Conservation (phyloP, 2,329 filamentous ascomycete species). For the Fusarium tanahbumbuense region DNA sequence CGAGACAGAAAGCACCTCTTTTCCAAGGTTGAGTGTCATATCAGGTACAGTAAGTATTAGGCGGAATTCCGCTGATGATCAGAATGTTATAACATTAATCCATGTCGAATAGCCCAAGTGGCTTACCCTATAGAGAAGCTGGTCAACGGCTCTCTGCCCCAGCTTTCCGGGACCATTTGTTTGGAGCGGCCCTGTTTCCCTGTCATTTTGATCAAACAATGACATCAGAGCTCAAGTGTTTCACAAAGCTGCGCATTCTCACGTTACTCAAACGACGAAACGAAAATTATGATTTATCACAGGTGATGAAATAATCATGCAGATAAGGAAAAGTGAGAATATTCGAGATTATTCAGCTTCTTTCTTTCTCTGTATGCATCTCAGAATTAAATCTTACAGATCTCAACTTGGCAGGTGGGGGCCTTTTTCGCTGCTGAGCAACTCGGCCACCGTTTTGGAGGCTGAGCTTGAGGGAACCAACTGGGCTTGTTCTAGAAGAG, state of each 20-base stretch:
- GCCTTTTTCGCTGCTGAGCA: conserved; percentile 17
- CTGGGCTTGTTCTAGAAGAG: conserved; percentile 17
- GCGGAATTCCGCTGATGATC: not conserved
- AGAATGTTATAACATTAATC: not conserved
- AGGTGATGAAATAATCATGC: not conserved
- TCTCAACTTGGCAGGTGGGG: conserved; percentile 12
- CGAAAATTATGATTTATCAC: conserved; percentile 7
- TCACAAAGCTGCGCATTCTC: conserved; percentile 6
- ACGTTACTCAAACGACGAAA: not conserved
- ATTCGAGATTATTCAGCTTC: conserved; percentile 27
- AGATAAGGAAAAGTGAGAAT: conserved; percentile 1
- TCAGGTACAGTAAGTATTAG: not conserved
- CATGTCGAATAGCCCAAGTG: not conserved
- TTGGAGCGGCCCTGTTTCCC: conserved; percentile 3
- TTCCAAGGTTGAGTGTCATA: not conserved
- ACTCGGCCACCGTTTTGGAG: conserved; percentile 10
- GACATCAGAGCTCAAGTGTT: conserved; percentile 34
- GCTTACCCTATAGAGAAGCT: conserved; percentile 10
- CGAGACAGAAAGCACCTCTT: not conserved
- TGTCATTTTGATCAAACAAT: conserved; percentile 20
- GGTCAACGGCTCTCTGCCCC: not conserved
- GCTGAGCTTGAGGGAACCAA: conserved; percentile 36
- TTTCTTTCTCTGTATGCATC: not conserved
- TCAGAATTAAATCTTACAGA: conserved; percentile 8
- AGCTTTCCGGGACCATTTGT: not conserved